Percentiles rank a stretch among this genome's conserved stretches.
These are phyloP conservation scores for Astrocystis sublimbata DNA, from an alignment of 495 filamentous ascomycete species.

Conservation along the genomic window DNA sequence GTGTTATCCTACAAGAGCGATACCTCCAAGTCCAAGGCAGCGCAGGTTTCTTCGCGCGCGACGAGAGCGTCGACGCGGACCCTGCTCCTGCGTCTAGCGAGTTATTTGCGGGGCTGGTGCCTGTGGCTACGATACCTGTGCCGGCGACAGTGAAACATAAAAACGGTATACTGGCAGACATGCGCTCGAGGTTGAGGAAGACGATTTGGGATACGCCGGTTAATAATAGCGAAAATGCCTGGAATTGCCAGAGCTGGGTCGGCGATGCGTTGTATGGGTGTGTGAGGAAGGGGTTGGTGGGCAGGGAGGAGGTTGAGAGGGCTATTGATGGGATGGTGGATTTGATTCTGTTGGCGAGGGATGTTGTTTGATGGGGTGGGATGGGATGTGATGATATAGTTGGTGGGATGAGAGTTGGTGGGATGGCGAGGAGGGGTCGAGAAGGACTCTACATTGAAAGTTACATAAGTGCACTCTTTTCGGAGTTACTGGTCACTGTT, in stretches of 20 bases:
- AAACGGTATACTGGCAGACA: neutral
- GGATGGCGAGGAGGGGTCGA: too few species aligned
- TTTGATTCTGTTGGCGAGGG: neutral
- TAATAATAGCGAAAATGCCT: neutral
- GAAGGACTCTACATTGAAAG: too few species aligned
- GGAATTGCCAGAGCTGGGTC: neutral
- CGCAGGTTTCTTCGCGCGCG: neutral
- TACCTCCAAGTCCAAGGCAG: neutral
- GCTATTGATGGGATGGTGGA: neutral
- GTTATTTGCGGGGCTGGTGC: neutral
- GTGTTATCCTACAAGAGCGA: neutral
- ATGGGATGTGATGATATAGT: too few species aligned
- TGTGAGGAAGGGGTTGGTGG: neutral
- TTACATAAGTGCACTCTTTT: too few species aligned
- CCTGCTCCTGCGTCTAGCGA: neutral
- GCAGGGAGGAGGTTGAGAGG: neutral
- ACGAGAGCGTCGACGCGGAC: neutral
- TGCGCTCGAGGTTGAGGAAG: neutral
- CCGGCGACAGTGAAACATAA: too few species aligned
- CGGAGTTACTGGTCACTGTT: too few species aligned
- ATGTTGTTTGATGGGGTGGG: too few species aligned
- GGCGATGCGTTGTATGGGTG: neutral
- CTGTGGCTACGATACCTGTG: neutral
- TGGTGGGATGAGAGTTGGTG: too few species aligned
- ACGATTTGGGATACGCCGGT: neutral